phyloP scores from a whole-genome alignment of 768 basidiomycete genomes.

The Sistotremastrum niveocremeum region DNA sequence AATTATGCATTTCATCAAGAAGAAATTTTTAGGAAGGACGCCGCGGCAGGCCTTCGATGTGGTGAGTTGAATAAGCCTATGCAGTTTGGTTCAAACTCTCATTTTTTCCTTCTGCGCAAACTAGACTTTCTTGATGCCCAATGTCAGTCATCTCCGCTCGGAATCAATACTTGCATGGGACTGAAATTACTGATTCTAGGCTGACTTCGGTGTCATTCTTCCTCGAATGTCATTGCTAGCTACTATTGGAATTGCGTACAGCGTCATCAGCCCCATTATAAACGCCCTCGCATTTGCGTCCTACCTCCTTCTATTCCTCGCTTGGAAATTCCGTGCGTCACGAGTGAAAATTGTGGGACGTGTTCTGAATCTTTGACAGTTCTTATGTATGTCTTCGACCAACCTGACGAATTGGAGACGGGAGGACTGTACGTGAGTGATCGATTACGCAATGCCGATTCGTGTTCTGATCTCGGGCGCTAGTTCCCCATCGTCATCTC shows the following conservation, averaged over 20 bases:
- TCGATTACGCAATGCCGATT: neutral
- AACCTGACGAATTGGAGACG: conserved; percentile 35
- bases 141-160: conserved; percentile 16
- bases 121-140: conserved; percentile 38
- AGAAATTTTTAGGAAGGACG: conserved; percentile 55
- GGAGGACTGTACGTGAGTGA: conserved; percentile 16
- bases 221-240: conserved; percentile 40
- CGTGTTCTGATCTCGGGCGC: conserved; percentile 25
- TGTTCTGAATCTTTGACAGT: conserved; percentile 16
- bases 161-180: neutral
- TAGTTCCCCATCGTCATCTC: conserved; percentile 28
- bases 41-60: conserved; percentile 43
- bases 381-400: conserved; percentile 38
- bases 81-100: neutral
- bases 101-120: neutral
- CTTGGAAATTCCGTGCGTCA: conserved; percentile 43
- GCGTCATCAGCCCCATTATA: conserved; percentile 51
- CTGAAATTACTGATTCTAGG: conserved; percentile 14
- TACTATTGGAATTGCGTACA: conserved; percentile 42
- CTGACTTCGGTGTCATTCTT: conserved; percentile 35
- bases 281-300: conserved; percentile 50
- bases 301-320: conserved; percentile 44
- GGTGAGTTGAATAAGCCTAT: neutral
- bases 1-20: conserved; percentile 43
- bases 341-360: neutral